A percentile compares a stretch with the other conserved stretches of the same genome.
Conservation (phyloP, 176 grass and related monocot genomes). For the Carex scoparia region DNA sequence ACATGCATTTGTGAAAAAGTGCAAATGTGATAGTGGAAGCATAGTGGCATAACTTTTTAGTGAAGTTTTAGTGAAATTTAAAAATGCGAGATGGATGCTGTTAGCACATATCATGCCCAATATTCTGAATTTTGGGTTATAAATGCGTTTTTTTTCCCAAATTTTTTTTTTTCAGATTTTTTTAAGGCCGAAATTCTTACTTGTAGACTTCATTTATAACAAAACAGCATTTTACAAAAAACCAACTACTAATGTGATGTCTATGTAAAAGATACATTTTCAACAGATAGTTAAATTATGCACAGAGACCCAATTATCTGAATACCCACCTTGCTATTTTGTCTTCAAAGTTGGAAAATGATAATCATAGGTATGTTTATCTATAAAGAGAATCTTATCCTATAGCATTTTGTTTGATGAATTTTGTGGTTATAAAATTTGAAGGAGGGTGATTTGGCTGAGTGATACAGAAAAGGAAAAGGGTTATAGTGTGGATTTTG, state of each 20-base stretch:
- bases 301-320: background rate
- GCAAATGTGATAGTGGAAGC: background rate
- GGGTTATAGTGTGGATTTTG: conserved; percentile 73
- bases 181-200: background rate
- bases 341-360: background rate
- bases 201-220: background rate
- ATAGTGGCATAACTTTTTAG: background rate
- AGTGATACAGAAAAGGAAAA: conserved; percentile 60
- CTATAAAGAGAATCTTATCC: background rate
- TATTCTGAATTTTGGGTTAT: background rate
- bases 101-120: no score
- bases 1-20: background rate
- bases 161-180: background rate
- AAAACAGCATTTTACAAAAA: background rate
- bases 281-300: background rate
- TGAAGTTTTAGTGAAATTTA: background rate
- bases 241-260: background rate
- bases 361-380: background rate
- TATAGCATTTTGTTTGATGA: background rate
- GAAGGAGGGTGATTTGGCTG: conserved; percentile 92
- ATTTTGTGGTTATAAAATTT: background rate
- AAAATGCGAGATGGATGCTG: background rate
- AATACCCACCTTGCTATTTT: background rate
- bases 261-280: background rate
- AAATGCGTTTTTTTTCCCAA: background rate